These are phyloP conservation scores for Pseudonectria foliicola DNA, from an alignment of 2,329 filamentous ascomycete genomes.

Conservation along the genomic window DNA sequence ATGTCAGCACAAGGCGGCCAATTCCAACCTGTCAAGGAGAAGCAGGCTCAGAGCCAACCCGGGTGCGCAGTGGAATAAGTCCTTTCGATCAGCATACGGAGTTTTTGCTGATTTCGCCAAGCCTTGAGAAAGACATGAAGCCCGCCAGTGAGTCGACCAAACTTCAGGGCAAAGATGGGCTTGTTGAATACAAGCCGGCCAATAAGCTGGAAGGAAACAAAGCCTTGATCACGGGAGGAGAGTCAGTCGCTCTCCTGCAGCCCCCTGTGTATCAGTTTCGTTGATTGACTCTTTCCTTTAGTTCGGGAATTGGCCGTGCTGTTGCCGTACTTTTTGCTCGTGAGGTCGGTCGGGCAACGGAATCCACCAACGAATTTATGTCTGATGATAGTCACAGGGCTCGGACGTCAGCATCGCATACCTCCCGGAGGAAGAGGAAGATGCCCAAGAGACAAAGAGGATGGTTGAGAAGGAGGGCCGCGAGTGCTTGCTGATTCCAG, in stretches of 20 bases:
- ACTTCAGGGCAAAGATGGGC: constrained; percentile 30
- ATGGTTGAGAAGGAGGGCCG: constrained; percentile 44
- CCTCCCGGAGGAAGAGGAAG: constrained; percentile 47
- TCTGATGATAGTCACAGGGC: too few species aligned
- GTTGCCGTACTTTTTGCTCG: constrained; percentile 49
- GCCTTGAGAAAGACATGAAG: constrained; percentile 30
- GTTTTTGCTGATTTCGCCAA: constrained; percentile 3
- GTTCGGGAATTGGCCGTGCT: constrained; percentile 47
- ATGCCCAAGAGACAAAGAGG: constrained; percentile 46
- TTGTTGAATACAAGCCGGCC: constrained; percentile 35
- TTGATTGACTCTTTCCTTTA: constrained; percentile 11
- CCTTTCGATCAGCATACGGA: background rate
- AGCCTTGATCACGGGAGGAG: constrained; percentile 48
- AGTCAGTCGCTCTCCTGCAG: constrained; percentile 31
- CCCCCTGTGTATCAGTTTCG: background rate
- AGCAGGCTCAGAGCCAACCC: constrained; percentile 31
- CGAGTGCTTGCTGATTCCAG: constrained; percentile 39
- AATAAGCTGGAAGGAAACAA: constrained; percentile 44
- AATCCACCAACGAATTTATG: too few species aligned
- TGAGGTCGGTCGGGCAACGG: constrained; percentile 32
- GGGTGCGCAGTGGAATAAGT: too few species aligned
- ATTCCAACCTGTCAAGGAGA: constrained; percentile 28
- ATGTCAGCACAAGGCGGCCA: constrained; percentile 21
- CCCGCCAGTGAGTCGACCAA: constrained; percentile 34
- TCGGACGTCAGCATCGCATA: constrained; percentile 50